Conservation (phyloP, 768 basidiomycete species). For the Phylloporus rhodoxanthus region DNA sequence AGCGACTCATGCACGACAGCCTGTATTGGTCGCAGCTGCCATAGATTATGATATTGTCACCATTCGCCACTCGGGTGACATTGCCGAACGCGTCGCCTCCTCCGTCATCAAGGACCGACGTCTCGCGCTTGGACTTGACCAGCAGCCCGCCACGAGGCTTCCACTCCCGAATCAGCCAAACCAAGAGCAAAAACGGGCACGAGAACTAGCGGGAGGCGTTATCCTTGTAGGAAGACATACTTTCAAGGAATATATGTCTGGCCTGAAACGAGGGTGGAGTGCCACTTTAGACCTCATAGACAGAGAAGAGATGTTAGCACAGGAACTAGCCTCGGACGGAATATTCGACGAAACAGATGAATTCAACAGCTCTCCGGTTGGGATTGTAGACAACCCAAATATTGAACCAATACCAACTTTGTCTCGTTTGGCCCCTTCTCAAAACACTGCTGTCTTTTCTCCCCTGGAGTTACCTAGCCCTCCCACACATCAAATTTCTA, state of each 20-base stretch:
- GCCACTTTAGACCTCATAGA: constrained; percentile 63
- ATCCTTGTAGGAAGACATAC: constrained; percentile 84
- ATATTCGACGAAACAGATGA: constrained; percentile 67
- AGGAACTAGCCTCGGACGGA: constrained; percentile 63
- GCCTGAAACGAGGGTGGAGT: constrained; percentile 80
- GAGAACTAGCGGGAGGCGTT: constrained; percentile 75
- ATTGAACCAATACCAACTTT: constrained; percentile 39
- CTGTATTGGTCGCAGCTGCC: constrained; percentile 88
- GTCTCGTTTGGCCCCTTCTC: constrained; percentile 34
- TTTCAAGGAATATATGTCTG: constrained; percentile 92
- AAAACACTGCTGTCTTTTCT: constrained; percentile 29
- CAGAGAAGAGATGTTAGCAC: constrained; percentile 64
- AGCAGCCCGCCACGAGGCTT: constrained; percentile 32
- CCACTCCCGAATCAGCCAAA: constrained; percentile 48
- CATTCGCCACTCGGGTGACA: constrained; percentile 80
- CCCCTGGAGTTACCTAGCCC: constrained; percentile 26
- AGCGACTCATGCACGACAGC: constrained; percentile 43
- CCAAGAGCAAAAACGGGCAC: constrained; percentile 45
- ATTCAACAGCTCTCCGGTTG: constrained; percentile 19
- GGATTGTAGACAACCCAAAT: constrained; percentile 23
- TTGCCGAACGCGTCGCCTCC: constrained; percentile 70
- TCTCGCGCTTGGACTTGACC: constrained; percentile 57
- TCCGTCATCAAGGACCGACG: constrained; percentile 69
- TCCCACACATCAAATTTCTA: constrained; percentile 13
- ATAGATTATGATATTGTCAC: constrained; percentile 84